A percentile compares a stretch with the other conserved stretches of the same genome.
These are phyloP conservation scores for Stephanodiscus minutulus DNA, from an alignment of 108 stramenopile genomes.

Conservation along the genomic window DNA sequence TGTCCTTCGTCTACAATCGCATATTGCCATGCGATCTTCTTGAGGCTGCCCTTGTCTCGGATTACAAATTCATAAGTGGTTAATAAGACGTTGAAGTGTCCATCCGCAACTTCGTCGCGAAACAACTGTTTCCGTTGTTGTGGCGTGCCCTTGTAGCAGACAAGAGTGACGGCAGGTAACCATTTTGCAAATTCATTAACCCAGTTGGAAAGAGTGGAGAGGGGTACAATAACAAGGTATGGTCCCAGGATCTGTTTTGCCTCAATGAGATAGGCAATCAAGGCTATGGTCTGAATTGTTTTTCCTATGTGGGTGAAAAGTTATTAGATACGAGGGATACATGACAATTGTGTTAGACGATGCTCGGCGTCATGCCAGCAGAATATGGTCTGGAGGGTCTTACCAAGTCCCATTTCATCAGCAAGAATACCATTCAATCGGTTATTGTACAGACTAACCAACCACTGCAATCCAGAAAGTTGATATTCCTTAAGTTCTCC, in stretches of 20 bases:
- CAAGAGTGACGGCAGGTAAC: slow-evolving; percentile 63
- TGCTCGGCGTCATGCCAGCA: background rate
- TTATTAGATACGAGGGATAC: background rate
- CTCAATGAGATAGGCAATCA: slow-evolving; percentile 90
- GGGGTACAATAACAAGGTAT: slow-evolving; percentile 90
- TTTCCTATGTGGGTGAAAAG: slow-evolving; percentile 58
- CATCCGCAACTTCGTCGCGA: slow-evolving; percentile 72
- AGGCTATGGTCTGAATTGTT: slow-evolving; percentile 94
- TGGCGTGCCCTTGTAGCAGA: slow-evolving; percentile 80
- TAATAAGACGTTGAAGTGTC: slow-evolving; percentile 87
- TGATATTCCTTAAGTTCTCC: slow-evolving; percentile 97
- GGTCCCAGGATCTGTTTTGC: slow-evolving; percentile 80
- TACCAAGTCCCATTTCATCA: slow-evolving; percentile 78
- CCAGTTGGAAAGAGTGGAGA: slow-evolving; percentile 92
- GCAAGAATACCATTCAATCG: slow-evolving; percentile 80
- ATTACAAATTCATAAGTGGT: slow-evolving; percentile 95
- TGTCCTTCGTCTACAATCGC: slow-evolving; percentile 97
- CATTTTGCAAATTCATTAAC: slow-evolving; percentile 84
- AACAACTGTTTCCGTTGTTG: slow-evolving; percentile 73
- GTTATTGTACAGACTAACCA: slow-evolving; percentile 93
- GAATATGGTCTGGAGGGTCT: slow-evolving; percentile 7
- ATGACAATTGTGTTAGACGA: slow-evolving; percentile 12
- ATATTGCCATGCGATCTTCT: slow-evolving; percentile 84
- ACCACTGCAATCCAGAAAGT: slow-evolving; percentile 94
- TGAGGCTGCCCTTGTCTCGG: slow-evolving; percentile 83